Evolutionary conservation across 2,329 filamentous ascomycete genomes (phyloP).

Genomic region (Neofusicoccum cordaticola): DNA sequence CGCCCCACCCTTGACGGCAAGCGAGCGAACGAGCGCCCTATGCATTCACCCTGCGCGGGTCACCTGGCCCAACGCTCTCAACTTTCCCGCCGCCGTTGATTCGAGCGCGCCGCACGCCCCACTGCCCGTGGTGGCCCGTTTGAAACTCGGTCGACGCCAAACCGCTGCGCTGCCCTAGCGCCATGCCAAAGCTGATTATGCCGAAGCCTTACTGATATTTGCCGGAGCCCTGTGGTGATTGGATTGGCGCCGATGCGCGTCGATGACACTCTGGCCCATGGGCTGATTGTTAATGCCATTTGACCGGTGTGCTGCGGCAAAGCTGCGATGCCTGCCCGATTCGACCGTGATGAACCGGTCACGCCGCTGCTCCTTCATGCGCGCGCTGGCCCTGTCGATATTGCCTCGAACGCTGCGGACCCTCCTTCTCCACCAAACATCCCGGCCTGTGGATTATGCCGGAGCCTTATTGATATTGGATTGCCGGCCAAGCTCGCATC

Average conservation of each 20-base stretch:
- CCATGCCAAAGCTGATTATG: constrained; percentile 10
- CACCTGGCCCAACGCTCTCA: not conserved
- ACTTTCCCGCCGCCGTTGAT: not conserved
- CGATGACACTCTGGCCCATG: not conserved
- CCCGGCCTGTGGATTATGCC: not conserved
- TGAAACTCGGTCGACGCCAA: constrained; percentile 8
- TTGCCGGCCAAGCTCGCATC: constrained; percentile 12
- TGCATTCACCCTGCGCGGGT: not conserved
- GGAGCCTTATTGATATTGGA: constrained; percentile 12
- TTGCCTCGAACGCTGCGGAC: not conserved
- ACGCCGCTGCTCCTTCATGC: constrained; percentile 11
- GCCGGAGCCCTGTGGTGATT: not conserved
- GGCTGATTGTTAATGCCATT: constrained; percentile 11
- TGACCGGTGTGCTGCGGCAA: not conserved
- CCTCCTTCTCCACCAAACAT: constrained; percentile 1
- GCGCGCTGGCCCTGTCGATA: constrained; percentile 8
- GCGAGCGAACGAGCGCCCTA: constrained; percentile 2
- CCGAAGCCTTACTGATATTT: constrained; percentile 13
- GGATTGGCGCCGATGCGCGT: not conserved
- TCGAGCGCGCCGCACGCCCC: not conserved
- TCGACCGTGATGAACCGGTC: constrained; percentile 2
- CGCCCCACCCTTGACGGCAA: not conserved
- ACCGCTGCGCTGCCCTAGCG: constrained; percentile 2
- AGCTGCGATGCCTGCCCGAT: not conserved
- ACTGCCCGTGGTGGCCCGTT: not conserved